A percentile compares a stretch with the other conserved stretches of the same genome.
Conservation (phyloP, 2,329 filamentous ascomycete species). For the Waltergamsia citrina region DNA sequence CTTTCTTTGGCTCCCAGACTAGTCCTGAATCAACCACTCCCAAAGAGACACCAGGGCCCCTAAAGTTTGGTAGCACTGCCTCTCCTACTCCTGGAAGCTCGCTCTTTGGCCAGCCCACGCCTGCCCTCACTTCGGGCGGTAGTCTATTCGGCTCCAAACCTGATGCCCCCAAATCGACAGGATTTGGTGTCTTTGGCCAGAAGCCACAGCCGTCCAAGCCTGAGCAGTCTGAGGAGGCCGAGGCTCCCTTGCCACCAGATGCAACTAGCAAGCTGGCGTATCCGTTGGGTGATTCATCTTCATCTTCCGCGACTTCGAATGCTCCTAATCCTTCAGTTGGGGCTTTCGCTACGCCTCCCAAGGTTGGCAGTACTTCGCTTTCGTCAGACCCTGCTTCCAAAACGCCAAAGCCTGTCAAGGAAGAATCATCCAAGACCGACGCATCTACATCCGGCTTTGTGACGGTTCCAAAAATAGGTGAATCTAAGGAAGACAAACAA, state of each 20-base stretch:
- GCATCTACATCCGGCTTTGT: constrained; percentile 17
- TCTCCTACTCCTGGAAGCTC: constrained; percentile 19
- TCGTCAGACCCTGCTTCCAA: constrained; percentile 28
- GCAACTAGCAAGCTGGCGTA: constrained; percentile 43
- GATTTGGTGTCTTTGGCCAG: constrained; percentile 12
- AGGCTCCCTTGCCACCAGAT: constrained; percentile 42
- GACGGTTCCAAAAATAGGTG: constrained; percentile 7
- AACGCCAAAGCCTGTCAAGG: constrained; percentile 9
- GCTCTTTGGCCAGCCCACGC: constrained; percentile 12
- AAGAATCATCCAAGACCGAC: constrained; percentile 1
- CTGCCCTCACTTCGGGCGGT: constrained; percentile 1
- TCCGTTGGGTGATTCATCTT: constrained; percentile 39
- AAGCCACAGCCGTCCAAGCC: constrained; percentile 19
- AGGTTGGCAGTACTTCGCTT: constrained; percentile 26
- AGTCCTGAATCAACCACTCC: constrained; percentile 34
- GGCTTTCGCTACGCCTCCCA: constrained; percentile 15
- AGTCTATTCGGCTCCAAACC: constrained; percentile 14
- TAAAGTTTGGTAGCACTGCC: constrained; percentile 31
- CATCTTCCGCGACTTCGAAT: constrained; percentile 37
- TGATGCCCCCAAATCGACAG: constrained; percentile 9
- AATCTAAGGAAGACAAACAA: neutral
- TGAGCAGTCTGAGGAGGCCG: constrained; percentile 22
- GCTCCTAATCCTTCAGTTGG: constrained; percentile 17
- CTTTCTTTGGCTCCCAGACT: constrained; percentile 13
- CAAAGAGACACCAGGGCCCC: constrained; percentile 39